phyloP scores from a whole-genome alignment of 2,329 filamentous ascomycete species.

The Apiospora sp. region DNA sequence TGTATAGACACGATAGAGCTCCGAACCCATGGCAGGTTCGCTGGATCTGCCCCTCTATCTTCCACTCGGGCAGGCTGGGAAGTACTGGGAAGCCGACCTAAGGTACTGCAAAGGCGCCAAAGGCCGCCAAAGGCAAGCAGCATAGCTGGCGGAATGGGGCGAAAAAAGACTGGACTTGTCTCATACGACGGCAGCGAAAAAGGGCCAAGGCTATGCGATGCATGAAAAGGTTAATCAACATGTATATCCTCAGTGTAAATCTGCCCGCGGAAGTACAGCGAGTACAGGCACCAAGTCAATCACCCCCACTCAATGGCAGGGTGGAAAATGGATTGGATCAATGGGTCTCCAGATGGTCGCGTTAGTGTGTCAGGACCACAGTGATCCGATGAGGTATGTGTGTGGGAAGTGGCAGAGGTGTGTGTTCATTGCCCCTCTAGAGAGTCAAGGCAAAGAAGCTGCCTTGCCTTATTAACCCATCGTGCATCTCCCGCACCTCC shows the following conservation, averaged over 20 bases:
- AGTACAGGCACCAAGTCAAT: background rate
- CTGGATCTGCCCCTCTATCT: conserved; percentile 10
- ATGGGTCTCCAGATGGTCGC: conserved; percentile 20
- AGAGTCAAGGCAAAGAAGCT: background rate
- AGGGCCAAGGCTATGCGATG: conserved; percentile 6
- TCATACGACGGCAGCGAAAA: background rate
- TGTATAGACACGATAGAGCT: background rate
- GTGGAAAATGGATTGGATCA: conserved; percentile 17
- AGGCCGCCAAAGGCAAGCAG: background rate
- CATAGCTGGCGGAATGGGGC: conserved; percentile 6
- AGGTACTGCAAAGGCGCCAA: background rate
- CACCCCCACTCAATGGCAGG: conserved; percentile 10
- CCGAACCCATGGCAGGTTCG: background rate
- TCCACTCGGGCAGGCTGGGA: background rate
- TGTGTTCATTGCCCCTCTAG: conserved; percentile 20
- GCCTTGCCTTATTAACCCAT: conserved; percentile 21
- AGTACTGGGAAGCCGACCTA: background rate
- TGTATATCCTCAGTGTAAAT: background rate
- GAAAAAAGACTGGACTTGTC: background rate
- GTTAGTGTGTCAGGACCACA: conserved; percentile 23
- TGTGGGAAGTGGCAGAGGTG: background rate
- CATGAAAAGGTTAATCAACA: conserved; percentile 3
- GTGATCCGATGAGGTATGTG: conserved; percentile 18
- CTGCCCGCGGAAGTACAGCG: background rate
- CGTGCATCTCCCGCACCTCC: conserved; percentile 19